These are phyloP conservation scores for Dryadomyces quercivorus DNA, from an alignment of 2,329 filamentous ascomycete species.

Conservation along the genomic window DNA sequence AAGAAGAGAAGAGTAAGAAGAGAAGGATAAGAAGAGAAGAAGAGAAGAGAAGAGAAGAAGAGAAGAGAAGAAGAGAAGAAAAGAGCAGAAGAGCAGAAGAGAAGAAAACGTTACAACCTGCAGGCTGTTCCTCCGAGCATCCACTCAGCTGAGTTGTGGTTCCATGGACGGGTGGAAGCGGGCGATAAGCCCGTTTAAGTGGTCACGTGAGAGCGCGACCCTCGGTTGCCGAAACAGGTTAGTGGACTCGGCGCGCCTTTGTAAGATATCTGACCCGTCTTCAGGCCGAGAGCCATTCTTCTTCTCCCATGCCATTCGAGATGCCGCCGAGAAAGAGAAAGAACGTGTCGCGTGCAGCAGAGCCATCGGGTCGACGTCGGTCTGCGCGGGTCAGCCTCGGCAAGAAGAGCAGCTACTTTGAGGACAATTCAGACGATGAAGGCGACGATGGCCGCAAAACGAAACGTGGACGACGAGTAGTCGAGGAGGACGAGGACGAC, in stretches of 20 bases:
- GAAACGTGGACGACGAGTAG: neutral
- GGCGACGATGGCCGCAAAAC: neutral
- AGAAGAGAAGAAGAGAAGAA: too few species aligned
- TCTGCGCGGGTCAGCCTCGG: conserved; percentile 33
- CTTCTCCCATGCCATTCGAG: neutral
- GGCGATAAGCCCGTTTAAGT: neutral
- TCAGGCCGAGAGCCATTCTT: neutral
- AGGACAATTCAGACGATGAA: conserved; percentile 19
- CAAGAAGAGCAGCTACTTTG: conserved; percentile 40
- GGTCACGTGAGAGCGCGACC: conserved; percentile 8
- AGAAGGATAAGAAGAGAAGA: neutral
- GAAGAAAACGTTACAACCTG: neutral
- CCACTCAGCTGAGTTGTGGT: neutral
- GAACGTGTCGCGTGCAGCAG: conserved; percentile 10
- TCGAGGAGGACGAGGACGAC: conserved; percentile 13
- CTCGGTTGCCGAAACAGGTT: neutral
- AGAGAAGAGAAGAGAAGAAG: neutral
- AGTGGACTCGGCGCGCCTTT: too few species aligned
- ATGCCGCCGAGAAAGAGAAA: conserved; percentile 30
- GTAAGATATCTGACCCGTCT: neutral
- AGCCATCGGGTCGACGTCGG: conserved; percentile 25
- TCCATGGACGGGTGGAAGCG: neutral
- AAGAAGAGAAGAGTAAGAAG: neutral
- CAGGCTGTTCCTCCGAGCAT: too few species aligned
- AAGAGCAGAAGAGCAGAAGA: neutral